A percentile compares a stretch with the other conserved stretches of the same genome.
These are phyloP conservation scores for Penicillium sp. DNA, from an alignment of 2,329 filamentous ascomycete genomes.

Conservation along the genomic window DNA sequence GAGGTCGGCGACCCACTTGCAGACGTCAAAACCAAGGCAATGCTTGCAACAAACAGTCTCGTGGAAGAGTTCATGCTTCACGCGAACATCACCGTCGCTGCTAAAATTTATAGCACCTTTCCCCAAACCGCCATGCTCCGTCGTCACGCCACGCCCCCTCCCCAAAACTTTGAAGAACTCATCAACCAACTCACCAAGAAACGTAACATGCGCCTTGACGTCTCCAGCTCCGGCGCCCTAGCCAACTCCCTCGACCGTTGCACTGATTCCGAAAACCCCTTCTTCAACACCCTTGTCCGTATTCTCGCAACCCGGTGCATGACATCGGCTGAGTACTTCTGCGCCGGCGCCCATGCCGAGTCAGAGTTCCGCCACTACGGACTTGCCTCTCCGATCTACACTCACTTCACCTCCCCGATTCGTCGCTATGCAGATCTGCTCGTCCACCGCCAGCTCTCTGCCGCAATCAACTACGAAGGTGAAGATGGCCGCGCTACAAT, in stretches of 20 bases:
- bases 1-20: conserved; percentile 90
- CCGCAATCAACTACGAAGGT: conserved; percentile 84
- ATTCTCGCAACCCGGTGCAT: conserved; percentile 98
- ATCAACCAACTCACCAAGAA: conserved; percentile 89
- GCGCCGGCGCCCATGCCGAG: conserved; percentile 88
- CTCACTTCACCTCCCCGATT: conserved; percentile 97
- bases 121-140: conserved; percentile 94
- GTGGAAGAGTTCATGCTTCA: conserved; percentile 99
- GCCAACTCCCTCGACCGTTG: conserved; percentile 90
- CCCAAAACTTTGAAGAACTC: conserved; percentile 95
- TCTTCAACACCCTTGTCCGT: conserved; percentile 97
- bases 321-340: conserved; percentile 99
- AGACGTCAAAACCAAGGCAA: conserved; percentile 93
- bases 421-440: conserved; percentile 96
- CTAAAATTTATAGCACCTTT: conserved; percentile 87
- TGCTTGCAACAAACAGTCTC: conserved; percentile 93
- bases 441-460: conserved; percentile 90
- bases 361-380: conserved; percentile 97
- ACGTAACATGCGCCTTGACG: conserved; percentile 76
- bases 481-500: conserved; percentile 68
- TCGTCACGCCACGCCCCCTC: conserved; percentile 88
- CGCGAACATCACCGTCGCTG: conserved; percentile 92
- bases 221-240: conserved; percentile 88
- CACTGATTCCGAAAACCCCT: conserved; percentile 78
- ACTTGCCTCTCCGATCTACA: conserved; percentile 95